phyloP scores from a whole-genome alignment of 495 filamentous ascomycete species.

The Massariosphaeria phaeospora region DNA sequence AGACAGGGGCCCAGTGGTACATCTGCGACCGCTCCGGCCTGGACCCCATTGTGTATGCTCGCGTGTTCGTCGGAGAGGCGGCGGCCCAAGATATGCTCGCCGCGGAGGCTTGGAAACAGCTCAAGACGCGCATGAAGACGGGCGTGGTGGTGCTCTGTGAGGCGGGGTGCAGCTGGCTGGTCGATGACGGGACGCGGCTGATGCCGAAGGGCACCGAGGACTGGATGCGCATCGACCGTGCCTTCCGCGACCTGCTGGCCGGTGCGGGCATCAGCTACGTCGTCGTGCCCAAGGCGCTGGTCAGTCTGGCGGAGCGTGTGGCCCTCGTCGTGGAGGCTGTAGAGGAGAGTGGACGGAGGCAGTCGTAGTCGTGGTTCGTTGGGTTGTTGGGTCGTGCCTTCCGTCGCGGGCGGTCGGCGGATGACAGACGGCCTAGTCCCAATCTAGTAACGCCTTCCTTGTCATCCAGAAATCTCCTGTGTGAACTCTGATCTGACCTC shows the following conservation, averaged over 20 bases:
- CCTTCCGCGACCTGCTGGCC: constrained; percentile 32
- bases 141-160: constrained; percentile 47
- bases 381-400: no score
- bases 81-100: constrained; percentile 33
- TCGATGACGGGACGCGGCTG: constrained; percentile 49
- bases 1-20: constrained; percentile 37
- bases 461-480: no score
- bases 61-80: constrained; percentile 39
- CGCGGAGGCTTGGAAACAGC: constrained; percentile 37
- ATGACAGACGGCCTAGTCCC: no score
- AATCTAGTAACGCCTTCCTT: no score
- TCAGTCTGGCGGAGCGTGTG: constrained; percentile 16
- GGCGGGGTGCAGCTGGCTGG: constrained; percentile 42
- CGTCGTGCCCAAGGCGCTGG: constrained; percentile 16
- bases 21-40: constrained; percentile 51
- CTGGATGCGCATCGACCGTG: constrained; percentile 41
- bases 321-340: no score
- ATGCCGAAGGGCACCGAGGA: constrained; percentile 45
- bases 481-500: no score
- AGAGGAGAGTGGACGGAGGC: no score
- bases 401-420: no score
- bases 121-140: constrained; percentile 40
- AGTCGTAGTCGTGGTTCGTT: no score
- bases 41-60: constrained; percentile 48
- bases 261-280: constrained; percentile 23